Conservation (phyloP, 495 filamentous ascomycete genomes). For the Penicilliopsis zonata region DNA sequence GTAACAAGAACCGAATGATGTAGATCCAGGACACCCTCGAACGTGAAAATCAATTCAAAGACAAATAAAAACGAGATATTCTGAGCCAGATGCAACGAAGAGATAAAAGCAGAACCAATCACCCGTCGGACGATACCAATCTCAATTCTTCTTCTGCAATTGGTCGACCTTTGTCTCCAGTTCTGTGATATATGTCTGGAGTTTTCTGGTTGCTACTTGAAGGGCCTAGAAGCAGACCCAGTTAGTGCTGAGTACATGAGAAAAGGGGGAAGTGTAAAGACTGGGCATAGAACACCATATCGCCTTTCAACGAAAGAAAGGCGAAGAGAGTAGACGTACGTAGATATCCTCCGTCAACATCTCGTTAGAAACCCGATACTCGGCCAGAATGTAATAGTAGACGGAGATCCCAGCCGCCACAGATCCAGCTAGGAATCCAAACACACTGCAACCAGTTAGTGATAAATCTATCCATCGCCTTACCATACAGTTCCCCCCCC, state of each 20-base stretch:
- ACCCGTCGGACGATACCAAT: neutral
- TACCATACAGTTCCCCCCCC: no score
- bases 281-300: no score
- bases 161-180: conserved; percentile 74
- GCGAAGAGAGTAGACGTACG: conserved; percentile 45
- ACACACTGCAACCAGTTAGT: conserved; percentile 43
- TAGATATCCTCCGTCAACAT: conserved; percentile 92
- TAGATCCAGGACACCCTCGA: neutral
- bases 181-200: conserved; percentile 68
- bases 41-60: conserved; percentile 1
- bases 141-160: conserved; percentile 49
- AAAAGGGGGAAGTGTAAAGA: conserved; percentile 7
- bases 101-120: neutral
- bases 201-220: conserved; percentile 73
- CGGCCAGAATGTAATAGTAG: conserved; percentile 84
- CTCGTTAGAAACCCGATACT: conserved; percentile 90
- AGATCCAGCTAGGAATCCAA: conserved; percentile 86
- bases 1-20: no score
- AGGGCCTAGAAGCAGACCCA: conserved; percentile 60
- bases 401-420: conserved; percentile 66
- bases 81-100: neutral
- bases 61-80: conserved; percentile 1
- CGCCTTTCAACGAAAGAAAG: conserved; percentile 1
- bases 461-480: neutral
- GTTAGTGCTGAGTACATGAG: conserved; percentile 5